Conservation (phyloP, 345 rosid species). For the Eucalyptus sp. region DNA sequence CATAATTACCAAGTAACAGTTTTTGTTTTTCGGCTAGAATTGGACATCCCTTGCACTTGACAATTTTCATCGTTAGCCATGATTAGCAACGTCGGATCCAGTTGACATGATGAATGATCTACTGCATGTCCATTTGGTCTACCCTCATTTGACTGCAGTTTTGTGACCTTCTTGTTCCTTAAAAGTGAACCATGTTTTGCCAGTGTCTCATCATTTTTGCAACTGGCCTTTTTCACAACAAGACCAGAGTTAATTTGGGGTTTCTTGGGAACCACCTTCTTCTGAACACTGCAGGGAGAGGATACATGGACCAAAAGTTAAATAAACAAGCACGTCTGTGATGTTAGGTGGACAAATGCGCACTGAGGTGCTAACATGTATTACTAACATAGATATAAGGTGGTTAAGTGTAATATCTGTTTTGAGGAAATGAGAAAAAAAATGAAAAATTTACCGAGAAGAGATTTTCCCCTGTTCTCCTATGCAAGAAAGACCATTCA, state of each 20-base stretch:
- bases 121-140: neutral
- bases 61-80: neutral
- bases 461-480: neutral
- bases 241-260: neutral
- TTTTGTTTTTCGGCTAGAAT: neutral
- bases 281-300: neutral
- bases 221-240: neutral
- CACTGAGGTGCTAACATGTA: neutral
- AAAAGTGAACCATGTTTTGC: neutral
- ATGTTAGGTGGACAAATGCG: neutral
- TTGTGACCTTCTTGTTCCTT: neutral
- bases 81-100: neutral
- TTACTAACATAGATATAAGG: neutral
- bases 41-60: neutral
- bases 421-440: neutral
- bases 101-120: neutral
- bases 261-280: neutral
- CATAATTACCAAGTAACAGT: neutral
- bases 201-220: neutral
- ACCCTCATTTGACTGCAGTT: neutral
- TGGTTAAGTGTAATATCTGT: neutral
- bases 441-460: neutral
- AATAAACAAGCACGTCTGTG: neutral
- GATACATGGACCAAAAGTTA: neutral
- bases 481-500: neutral